These are phyloP conservation scores for Haplosporangium gracile DNA, from an alignment of 192 early-diverging fungal genomes.

Conservation along the genomic window DNA sequence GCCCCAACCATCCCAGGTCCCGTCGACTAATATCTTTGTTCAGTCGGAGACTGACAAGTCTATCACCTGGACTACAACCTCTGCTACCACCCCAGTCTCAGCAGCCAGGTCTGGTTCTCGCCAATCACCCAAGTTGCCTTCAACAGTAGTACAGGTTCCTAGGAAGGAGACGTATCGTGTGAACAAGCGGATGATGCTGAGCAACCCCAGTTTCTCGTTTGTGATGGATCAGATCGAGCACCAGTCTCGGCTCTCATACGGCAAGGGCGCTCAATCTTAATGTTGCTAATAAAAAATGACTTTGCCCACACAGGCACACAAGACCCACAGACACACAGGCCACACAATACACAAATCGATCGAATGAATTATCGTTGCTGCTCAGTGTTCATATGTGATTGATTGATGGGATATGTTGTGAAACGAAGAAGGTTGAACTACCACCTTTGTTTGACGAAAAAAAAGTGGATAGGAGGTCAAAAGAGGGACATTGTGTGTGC, in stretches of 20 bases:
- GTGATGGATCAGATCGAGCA: slow-evolving; percentile 51
- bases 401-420: background rate
- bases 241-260: slow-evolving; percentile 34
- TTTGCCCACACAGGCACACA: background rate
- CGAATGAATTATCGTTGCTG: background rate
- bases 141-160: background rate
- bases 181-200: slow-evolving; percentile 47
- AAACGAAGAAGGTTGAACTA: slow-evolving; percentile 3
- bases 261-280: slow-evolving; percentile 8
- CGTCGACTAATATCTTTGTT: slow-evolving; percentile 25
- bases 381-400: background rate
- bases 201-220: slow-evolving; percentile 51
- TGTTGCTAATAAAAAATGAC: background rate
- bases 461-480: too few species aligned
- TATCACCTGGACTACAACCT: slow-evolving; percentile 30
- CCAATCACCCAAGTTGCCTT: background rate
- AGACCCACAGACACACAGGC: too few species aligned
- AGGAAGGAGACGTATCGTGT: slow-evolving; percentile 38
- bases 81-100: slow-evolving; percentile 1
- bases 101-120: background rate
- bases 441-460: background rate
- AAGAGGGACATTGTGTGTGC: too few species aligned
- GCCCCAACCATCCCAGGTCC: slow-evolving; percentile 35
- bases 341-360: background rate
- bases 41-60: slow-evolving; percentile 37